Evolutionary conservation across 2,329 filamentous ascomycete species (phyloP).

Genomic region (Fusarium sp.): DNA sequence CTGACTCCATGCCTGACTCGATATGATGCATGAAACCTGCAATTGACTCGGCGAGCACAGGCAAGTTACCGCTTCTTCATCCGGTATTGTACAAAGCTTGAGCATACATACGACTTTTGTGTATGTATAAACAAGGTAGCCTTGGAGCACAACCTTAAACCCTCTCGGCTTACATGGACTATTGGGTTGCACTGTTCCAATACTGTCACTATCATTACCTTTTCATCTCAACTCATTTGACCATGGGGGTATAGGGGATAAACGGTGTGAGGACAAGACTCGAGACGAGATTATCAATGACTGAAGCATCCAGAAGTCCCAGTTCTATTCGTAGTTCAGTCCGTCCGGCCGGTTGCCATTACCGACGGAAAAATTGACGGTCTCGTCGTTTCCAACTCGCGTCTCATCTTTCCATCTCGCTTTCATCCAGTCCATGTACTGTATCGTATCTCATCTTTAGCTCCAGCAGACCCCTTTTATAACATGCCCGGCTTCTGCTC

Average conservation of each 20-base stretch:
- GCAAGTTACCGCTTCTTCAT: slow-evolving; percentile 4
- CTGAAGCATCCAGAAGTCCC: slow-evolving; percentile 22
- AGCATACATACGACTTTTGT: slow-evolving; percentile 7
- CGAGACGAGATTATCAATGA: slow-evolving; percentile 26
- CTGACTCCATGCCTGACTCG: slow-evolving; percentile 34
- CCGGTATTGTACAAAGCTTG: slow-evolving; percentile 22
- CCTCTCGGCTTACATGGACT: slow-evolving; percentile 26
- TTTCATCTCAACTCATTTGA: slow-evolving; percentile 1
- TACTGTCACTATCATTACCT: slow-evolving; percentile 12
- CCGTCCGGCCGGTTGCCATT: slow-evolving; percentile 28
- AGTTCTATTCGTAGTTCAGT: slow-evolving; percentile 2
- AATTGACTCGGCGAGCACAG: slow-evolving; percentile 31
- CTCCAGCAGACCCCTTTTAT: slow-evolving; percentile 21
- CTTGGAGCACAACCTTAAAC: slow-evolving; percentile 27
- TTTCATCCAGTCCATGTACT: not conserved
- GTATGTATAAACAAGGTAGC: slow-evolving; percentile 19
- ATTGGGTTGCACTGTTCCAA: slow-evolving; percentile 39
- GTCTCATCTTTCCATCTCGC: slow-evolving; percentile 29
- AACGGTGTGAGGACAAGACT: slow-evolving; percentile 29
- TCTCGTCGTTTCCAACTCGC: slow-evolving; percentile 20
- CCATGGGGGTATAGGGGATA: slow-evolving; percentile 19
- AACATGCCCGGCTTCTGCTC: slow-evolving; percentile 34
- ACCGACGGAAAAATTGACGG: slow-evolving; percentile 34
- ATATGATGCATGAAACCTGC: slow-evolving; percentile 21
- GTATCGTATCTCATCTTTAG: slow-evolving; percentile 17